Percentiles rank a stretch among this genome's conserved stretches.
Evolutionary conservation across 768 basidiomycete species (phyloP).

Genomic region (Hortiboletus campestris): DNA sequence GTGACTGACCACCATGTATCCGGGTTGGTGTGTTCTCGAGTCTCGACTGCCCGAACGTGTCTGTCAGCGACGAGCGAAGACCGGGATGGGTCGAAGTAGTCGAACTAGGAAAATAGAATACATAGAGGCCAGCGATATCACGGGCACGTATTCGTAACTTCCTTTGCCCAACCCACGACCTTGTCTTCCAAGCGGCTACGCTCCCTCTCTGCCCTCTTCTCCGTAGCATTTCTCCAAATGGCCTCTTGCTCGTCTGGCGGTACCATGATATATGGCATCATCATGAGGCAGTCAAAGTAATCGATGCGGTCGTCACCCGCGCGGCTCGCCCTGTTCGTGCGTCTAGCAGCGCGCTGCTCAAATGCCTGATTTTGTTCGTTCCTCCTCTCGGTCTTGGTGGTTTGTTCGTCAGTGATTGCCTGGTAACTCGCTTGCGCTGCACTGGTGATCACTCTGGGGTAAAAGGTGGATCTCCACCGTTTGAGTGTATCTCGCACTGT

Average conservation of each 20-base stretch:
- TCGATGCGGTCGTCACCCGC: background rate
- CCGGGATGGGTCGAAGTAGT: slow-evolving; percentile 40
- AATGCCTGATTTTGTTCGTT: background rate
- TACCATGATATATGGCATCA: background rate
- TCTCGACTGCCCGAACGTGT: slow-evolving; percentile 67
- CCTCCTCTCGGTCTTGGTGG: background rate
- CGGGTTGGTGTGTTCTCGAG: slow-evolving; percentile 75
- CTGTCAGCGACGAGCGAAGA: slow-evolving; percentile 53
- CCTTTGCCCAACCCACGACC: background rate
- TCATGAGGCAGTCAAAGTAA: too few relatives aligned
- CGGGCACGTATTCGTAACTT: background rate
- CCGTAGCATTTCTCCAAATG: background rate
- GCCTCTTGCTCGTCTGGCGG: background rate
- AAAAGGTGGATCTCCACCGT: background rate
- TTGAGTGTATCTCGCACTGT: background rate
- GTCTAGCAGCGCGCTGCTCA: background rate
- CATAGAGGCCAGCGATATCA: background rate
- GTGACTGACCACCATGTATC: slow-evolving; percentile 69
- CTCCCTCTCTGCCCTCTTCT: background rate
- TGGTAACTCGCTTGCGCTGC: background rate
- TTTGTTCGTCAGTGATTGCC: background rate
- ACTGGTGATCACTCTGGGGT: background rate
- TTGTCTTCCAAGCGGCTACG: background rate
- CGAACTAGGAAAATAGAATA: slow-evolving; percentile 21
- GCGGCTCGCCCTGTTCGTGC: background rate